These are phyloP conservation scores for Paracamarosporium sp. DNA, from an alignment of 2,329 filamentous ascomycete species.

Conservation along the genomic window DNA sequence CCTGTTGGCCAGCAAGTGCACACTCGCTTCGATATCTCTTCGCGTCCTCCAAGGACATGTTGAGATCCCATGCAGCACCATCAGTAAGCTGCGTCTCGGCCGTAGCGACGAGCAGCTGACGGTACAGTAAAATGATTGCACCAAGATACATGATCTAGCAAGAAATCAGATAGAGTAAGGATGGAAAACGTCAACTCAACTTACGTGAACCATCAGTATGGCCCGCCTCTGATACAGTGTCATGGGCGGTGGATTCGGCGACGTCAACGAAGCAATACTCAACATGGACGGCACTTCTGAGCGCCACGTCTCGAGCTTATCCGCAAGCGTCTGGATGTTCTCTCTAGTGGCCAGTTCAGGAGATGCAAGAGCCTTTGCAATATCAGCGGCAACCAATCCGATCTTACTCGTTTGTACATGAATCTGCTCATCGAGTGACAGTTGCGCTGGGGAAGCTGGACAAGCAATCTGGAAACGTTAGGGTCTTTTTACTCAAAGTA, in stretches of 20 bases:
- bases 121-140: conserved; percentile 44
- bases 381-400: conserved; percentile 44
- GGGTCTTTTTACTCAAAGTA: conserved; percentile 7
- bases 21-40: conserved; percentile 39
- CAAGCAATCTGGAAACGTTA: conserved; percentile 34
- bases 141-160: conserved; percentile 47
- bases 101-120: conserved; percentile 41
- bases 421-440: conserved; percentile 39
- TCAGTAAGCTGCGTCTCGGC: conserved; percentile 38
- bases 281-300: conserved; percentile 37
- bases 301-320: conserved; percentile 44
- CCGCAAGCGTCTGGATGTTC: conserved; percentile 35
- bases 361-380: conserved; percentile 38
- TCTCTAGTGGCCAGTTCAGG: conserved; percentile 38
- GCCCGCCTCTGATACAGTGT: conserved; percentile 40
- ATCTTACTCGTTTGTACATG: conserved; percentile 44
- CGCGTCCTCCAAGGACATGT: conserved; percentile 34
- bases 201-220: conserved; percentile 47
- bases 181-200: conserved; percentile 4
- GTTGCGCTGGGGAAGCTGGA: conserved; percentile 14
- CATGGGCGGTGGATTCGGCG: conserved; percentile 28
- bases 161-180: not conserved
- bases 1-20: conserved; percentile 43
- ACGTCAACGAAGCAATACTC: conserved; percentile 39
- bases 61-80: conserved; percentile 27